Percentiles rank a stretch among this genome's conserved stretches.
Evolutionary conservation across 2,329 filamentous ascomycete genomes (phyloP).

Genomic region (Alternaria arbusti): DNA sequence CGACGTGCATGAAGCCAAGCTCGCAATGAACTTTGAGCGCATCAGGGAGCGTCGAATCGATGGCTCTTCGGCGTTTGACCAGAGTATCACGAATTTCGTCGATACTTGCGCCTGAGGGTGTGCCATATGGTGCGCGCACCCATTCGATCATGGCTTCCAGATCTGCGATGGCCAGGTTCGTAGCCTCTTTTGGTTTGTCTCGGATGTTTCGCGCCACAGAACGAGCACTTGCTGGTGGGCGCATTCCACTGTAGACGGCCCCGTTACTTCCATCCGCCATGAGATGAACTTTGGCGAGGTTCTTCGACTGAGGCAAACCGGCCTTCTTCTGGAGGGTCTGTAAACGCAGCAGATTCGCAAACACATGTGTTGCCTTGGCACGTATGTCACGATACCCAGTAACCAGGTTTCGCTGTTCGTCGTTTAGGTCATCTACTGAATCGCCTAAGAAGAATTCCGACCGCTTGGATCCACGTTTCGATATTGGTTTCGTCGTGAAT

Average conservation of each 20-base stretch:
- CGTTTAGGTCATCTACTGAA: constrained; percentile 27
- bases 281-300: constrained; percentile 24
- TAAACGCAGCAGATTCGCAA: constrained; percentile 34
- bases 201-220: constrained; percentile 33
- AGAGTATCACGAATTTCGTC: constrained; percentile 36
- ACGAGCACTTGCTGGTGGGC: constrained; percentile 25
- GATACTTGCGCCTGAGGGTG: constrained; percentile 15
- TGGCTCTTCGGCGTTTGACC: constrained; percentile 31
- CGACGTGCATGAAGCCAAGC: constrained; percentile 44
- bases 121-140: constrained; percentile 23
- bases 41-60: constrained; percentile 35
- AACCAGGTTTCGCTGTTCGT: constrained; percentile 29
- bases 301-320: constrained; percentile 22
- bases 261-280: constrained; percentile 22
- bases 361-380: constrained; percentile 25
- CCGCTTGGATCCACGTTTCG: not conserved
- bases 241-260: not conserved
- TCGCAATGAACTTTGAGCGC: constrained; percentile 34
- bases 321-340: constrained; percentile 35
- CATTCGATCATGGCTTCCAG: constrained; percentile 34
- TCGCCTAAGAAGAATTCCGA: not conserved
- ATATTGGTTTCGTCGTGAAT: constrained; percentile 11
- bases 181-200: constrained; percentile 26
- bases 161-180: constrained; percentile 28
- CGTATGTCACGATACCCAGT: constrained; percentile 34